Percentiles rank a stretch among this genome's conserved stretches.
phyloP scores from a whole-genome alignment of 345 rosid genomes.

The Hypericum androsaemum region DNA sequence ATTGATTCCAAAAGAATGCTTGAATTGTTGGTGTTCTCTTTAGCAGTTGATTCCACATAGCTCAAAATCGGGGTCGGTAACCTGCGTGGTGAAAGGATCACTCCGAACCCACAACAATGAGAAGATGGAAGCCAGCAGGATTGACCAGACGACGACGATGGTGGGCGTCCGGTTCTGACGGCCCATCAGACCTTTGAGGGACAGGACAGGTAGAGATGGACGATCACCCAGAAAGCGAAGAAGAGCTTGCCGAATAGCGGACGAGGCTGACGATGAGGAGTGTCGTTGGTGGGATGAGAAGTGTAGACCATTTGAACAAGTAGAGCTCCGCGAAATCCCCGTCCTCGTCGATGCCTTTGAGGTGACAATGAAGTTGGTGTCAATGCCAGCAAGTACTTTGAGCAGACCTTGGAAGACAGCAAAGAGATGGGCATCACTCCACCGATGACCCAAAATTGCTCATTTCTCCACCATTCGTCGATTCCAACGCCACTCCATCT shows the following conservation, averaged over 20 bases:
- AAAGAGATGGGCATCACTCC: neutral
- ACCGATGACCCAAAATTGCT: neutral
- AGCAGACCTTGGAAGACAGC: slow-evolving; percentile 1
- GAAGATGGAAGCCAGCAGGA: slow-evolving; percentile 5
- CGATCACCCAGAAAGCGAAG: slow-evolving; percentile 3
- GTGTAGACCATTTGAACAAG: neutral
- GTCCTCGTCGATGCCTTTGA: slow-evolving; percentile 1
- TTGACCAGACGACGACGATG: neutral
- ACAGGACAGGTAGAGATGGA: neutral
- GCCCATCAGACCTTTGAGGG: slow-evolving; percentile 4
- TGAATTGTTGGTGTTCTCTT: too few species aligned
- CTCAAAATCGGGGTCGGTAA: neutral
- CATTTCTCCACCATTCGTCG: neutral
- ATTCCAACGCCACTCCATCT: slow-evolving; percentile 1
- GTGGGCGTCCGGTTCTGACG: slow-evolving; percentile 2
- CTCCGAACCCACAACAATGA: neutral
- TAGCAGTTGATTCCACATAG: slow-evolving; percentile 3
- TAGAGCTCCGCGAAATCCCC: slow-evolving; percentile 3
- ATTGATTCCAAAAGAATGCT: too few species aligned
- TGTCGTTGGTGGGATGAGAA: neutral
- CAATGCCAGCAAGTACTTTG: neutral
- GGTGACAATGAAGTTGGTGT: slow-evolving; percentile 1
- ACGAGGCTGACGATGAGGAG: neutral
- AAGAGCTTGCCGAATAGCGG: slow-evolving; percentile 2
- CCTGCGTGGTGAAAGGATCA: neutral